phyloP scores from a whole-genome alignment of 2,329 filamentous ascomycete species.

The Chaetomium sp. region DNA sequence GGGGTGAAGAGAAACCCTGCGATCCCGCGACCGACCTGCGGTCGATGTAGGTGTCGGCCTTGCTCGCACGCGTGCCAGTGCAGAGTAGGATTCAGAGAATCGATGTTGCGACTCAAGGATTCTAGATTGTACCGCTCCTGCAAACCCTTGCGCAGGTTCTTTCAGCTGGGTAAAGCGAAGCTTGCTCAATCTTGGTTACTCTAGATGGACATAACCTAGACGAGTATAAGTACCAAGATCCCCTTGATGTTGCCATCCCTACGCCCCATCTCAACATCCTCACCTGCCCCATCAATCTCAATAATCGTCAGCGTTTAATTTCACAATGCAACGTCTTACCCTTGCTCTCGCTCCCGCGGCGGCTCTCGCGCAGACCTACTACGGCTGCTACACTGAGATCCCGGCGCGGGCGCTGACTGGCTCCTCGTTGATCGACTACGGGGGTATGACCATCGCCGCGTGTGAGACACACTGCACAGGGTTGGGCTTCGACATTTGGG shows the following conservation, averaged over 20 bases:
- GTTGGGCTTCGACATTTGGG: constrained; percentile 12
- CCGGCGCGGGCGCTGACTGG: constrained; percentile 15
- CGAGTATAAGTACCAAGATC: no score
- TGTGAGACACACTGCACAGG: constrained; percentile 17
- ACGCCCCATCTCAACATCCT: constrained; percentile 5
- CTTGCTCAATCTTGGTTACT: no score
- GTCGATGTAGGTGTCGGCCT: no score
- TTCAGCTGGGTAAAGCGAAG: no score
- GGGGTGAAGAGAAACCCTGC: no score
- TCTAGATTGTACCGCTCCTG: no score
- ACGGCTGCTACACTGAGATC: constrained; percentile 20
- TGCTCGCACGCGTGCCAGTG: no score
- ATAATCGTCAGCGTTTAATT: neutral
- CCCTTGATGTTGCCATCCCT: constrained; percentile 7
- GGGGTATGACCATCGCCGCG: constrained; percentile 13
- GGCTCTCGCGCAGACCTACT: constrained; percentile 15
- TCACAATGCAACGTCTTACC: constrained; percentile 12
- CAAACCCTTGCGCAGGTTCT: no score
- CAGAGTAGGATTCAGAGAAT: no score
- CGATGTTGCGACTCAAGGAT: no score
- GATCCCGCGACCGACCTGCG: no score
- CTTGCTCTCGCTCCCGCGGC: constrained; percentile 7
- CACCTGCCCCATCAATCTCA: neutral
- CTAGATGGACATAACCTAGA: no score
- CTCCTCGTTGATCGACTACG: constrained; percentile 6